phyloP scores from a whole-genome alignment of 2,329 filamentous ascomycete genomes.

The Ceratocystis lukuohia region DNA sequence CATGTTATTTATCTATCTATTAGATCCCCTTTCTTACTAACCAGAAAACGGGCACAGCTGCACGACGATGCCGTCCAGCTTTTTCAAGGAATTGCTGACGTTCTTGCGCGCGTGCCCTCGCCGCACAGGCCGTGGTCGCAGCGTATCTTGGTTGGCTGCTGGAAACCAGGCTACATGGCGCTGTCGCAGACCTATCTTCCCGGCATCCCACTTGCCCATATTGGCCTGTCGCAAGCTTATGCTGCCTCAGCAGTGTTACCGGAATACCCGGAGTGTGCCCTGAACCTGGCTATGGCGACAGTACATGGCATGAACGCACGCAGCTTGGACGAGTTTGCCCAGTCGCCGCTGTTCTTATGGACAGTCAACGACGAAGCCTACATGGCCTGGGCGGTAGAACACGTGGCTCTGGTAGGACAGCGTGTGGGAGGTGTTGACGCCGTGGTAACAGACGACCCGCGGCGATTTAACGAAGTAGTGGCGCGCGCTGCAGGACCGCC shows the following conservation, averaged over 20 bases:
- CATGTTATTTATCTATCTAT: background rate
- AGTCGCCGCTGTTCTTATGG: constrained; percentile 61
- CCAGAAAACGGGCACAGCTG: constrained; percentile 31
- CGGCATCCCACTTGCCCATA: constrained; percentile 50
- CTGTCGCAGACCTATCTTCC: constrained; percentile 50
- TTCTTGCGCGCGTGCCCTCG: constrained; percentile 41
- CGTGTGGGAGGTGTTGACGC: constrained; percentile 45
- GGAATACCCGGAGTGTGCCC: constrained; percentile 61
- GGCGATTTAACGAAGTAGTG: constrained; percentile 47
- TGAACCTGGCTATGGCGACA: constrained; percentile 49
- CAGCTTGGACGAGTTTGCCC: constrained; percentile 35
- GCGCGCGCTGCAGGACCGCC: constrained; percentile 4
- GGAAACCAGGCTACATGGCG: constrained; percentile 62
- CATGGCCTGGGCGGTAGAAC: constrained; percentile 66
- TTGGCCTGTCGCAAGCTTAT: constrained; percentile 53
- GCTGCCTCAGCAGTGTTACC: constrained; percentile 52
- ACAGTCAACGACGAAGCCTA: constrained; percentile 66
- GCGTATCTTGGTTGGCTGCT: constrained; percentile 67
- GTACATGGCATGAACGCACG: constrained; percentile 47
- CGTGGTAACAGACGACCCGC: constrained; percentile 74
- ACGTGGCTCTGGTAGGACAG: constrained; percentile 23
- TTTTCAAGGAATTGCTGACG: constrained; percentile 53
- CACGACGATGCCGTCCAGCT: constrained; percentile 58
- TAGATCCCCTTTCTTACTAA: background rate
- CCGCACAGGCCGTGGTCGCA: constrained; percentile 50